Evolutionary conservation across 202 grass and related monocot species (phyloP).

Genomic region (Alloteropsis angusta): DNA sequence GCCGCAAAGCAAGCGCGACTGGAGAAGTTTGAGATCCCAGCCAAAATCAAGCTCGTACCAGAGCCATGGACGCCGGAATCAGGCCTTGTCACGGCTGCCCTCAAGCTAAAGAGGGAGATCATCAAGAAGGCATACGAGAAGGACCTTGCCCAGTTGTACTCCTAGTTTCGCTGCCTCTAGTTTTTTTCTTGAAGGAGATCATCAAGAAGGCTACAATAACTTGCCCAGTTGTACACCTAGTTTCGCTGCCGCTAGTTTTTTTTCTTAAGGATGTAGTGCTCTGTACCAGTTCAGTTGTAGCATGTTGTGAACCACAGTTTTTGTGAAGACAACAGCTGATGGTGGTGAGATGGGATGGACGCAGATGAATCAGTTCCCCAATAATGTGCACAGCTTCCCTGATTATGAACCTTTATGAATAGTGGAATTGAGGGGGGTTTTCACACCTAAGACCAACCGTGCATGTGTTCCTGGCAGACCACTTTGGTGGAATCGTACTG

Average conservation of each 20-base stretch:
- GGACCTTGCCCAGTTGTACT: slow-evolving; percentile 53
- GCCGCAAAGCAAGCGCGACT: slow-evolving; percentile 53
- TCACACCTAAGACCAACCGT: neutral
- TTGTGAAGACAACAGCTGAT: neutral
- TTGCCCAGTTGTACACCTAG: slow-evolving; percentile 27
- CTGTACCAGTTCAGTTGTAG: neutral
- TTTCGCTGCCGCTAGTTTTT: neutral
- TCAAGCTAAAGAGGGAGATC: slow-evolving; percentile 86
- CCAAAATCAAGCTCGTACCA: slow-evolving; percentile 60
- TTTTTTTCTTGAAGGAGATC: neutral
- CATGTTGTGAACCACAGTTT: neutral
- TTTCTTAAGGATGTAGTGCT: neutral
- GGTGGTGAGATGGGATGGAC: neutral
- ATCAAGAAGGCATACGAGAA: slow-evolving; percentile 62
- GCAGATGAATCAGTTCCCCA: neutral
- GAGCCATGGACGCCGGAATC: slow-evolving; percentile 86
- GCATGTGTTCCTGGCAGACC: neutral
- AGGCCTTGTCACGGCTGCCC: slow-evolving; percentile 71
- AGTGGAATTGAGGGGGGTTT: neutral
- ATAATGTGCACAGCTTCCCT: neutral
- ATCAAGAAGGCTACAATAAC: too few species aligned
- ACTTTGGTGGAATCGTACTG: neutral
- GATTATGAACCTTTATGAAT: too few species aligned
- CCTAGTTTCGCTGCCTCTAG: neutral
- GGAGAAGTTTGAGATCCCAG: slow-evolving; percentile 87